A percentile compares a stretch with the other conserved stretches of the same genome.
Evolutionary conservation across 805 yeast genomes (phyloP).

Genomic region (Candida vaughaniae): DNA sequence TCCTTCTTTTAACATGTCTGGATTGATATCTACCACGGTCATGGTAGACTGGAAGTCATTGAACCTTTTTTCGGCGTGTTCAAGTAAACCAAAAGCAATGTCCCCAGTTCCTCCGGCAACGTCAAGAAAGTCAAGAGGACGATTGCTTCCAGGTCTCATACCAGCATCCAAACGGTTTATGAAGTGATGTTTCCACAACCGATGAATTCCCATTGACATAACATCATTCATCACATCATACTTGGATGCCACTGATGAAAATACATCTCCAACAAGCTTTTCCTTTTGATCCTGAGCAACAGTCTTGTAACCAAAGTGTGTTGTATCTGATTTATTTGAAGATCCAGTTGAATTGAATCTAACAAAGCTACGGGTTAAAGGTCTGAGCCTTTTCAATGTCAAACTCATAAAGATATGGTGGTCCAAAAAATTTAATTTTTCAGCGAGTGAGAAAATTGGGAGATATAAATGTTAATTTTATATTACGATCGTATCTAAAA

Average conservation of each 20-base stretch:
- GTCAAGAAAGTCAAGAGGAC: constrained; percentile 84
- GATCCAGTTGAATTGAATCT: constrained; percentile 4
- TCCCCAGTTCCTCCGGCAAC: constrained; percentile 99
- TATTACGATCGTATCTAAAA: constrained; percentile 4
- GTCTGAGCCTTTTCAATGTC: constrained; percentile 1
- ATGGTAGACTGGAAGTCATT: constrained; percentile 75
- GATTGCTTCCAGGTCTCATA: constrained; percentile 73
- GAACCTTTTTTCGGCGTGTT: constrained; percentile 79
- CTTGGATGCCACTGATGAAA: constrained; percentile 89
- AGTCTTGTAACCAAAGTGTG: constrained; percentile 90
- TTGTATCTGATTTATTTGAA: constrained; percentile 41
- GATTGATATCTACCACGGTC: constrained; percentile 92
- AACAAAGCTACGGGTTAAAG: constrained; percentile 1
- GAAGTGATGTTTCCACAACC: constrained; percentile 93
- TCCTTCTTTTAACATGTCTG: constrained; percentile 95
- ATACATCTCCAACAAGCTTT: constrained; percentile 78
- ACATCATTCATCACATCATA: constrained; percentile 98
- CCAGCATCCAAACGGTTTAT: constrained; percentile 91
- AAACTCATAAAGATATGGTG: neutral
- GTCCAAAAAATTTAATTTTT: too few species aligned
- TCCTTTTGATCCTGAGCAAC: constrained; percentile 81
- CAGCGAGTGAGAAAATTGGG: too few species aligned
- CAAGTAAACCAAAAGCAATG: constrained; percentile 91
- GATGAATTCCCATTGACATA: constrained; percentile 93
- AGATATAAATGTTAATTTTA: neutral